Evolutionary conservation across 257 asterid genomes (phyloP), one percentile per base, ranked within the genome.

Genomic region (Buddleja alternifolia): DNA sequence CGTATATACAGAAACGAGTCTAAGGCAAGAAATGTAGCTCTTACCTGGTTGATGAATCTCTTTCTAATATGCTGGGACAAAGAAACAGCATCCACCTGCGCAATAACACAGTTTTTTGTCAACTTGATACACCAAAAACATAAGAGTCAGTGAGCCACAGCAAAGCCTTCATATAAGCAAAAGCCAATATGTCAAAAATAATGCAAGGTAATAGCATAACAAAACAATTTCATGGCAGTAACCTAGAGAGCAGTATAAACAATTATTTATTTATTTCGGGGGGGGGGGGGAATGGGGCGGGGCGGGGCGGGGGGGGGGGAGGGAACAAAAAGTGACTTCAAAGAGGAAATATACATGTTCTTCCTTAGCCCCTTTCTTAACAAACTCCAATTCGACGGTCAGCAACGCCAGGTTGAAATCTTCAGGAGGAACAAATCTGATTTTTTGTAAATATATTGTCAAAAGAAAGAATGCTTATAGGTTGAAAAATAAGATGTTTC

Each of bases 331-430:
- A 25, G 66, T 41, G 66, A 29, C 32, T 42, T 61, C 45, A 16
- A 74, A 10, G 48, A 63, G 55, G 65, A 64, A 56, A 25, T 46
- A 73, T 72, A 94, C 99, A 77, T 82, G 93, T 71, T 91, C 99
- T 0, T 94, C 97, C 82, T 74, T 94, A 42, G 95, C 74, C 66
- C 91, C 96, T 73, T 82, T 94, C 88, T 88, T 91, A 67, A 94
- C 90, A 78, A 91, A 94, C 88, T 94, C 99, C 88, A 94, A 83
- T 70, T 94, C 99, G n/a, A 94, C 84, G 23, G 89, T 86, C 46
- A 94, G 86, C 85, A 94, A 67, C 20, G 97, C 91, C 42, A 89
- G 86, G 74, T 85, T 85, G 79, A 86, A 91, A 78, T 81, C 56
- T 62, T 94, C 99, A 15, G 99, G 98, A 53, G 95, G 99, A 60